Evolutionary conservation across 768 basidiomycete genomes (phyloP), one percentile per base, ranked within the genome.

Genomic region (Boletus rufocinnamomeus): DNA sequence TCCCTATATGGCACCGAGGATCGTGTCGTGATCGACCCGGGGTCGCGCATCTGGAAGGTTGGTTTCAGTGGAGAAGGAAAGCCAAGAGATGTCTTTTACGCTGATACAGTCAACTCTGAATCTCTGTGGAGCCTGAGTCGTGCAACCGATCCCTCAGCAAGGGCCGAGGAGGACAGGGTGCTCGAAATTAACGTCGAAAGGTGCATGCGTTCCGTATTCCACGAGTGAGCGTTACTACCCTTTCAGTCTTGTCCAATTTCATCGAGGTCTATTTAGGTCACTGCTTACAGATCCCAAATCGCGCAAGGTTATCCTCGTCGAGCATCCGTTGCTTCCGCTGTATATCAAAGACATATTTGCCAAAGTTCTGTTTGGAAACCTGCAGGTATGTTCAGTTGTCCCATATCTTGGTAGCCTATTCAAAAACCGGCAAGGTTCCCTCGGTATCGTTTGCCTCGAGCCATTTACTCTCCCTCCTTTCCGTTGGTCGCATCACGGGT

Each of bases 1-100:
- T 96, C 95, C 1, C 77, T 98, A 9, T 99, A 99, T 75, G 97
- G 97, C 28, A 93, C 91, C 8, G 97, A 99, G 70, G 97, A 98
- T 74, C 83, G 96, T 47, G 84, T 98, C 43, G 84, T 99, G 56
- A 89, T 99, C 62, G 97, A 99, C 72, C 89, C 95, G 25, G 97
- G 97, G 21, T 94, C 92, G 47, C 81, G 88, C 53, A 82, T 95
- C 59, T 98, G 96, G 95, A 97, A 95, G 76, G 92, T 95, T 13
- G 97, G 97, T 2, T 98, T 98, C 77, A 95, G 94, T 67, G 96
- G 96, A 16, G 97, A 99, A 77, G 87, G 94, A 5, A 82, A 86
- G 58, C 95, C 97, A 10, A 76, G 97, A 65, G 89, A 93, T 56
- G 87, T 95, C n/a, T 91, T 96, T 71, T 83, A 82, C 65, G 80